Conservation (phyloP, 2,329 filamentous ascomycete genomes). For the Cryphonectria radicalis region DNA sequence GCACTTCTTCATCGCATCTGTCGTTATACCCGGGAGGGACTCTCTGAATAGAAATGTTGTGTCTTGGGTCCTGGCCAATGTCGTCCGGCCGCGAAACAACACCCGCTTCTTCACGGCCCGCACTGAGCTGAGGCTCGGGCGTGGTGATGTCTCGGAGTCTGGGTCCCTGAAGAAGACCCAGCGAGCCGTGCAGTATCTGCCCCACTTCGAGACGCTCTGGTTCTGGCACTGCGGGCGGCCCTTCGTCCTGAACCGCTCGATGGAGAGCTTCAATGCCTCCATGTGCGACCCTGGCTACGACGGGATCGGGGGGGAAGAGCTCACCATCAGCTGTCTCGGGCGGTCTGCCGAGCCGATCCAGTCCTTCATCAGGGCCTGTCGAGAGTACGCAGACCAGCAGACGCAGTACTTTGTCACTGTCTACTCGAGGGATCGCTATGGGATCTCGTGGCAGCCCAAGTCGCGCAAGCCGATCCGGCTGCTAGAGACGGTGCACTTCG, state of each 20-base stretch:
- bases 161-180: conserved; percentile 47
- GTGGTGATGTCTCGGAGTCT: conserved; percentile 37
- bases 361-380: conserved; percentile 49
- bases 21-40: conserved; percentile 49
- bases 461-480: conserved; percentile 53
- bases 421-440: conserved; percentile 50
- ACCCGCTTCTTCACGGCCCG: conserved; percentile 48
- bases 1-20: conserved; percentile 49
- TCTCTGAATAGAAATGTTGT: conserved; percentile 50
- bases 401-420: conserved; percentile 56
- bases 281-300: conserved; percentile 49
- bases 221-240: conserved; percentile 54
- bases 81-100: conserved; percentile 42
- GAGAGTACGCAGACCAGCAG: conserved; percentile 52
- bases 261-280: conserved; percentile 43
- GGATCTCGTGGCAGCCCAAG: conserved; percentile 53
- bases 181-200: conserved; percentile 48
- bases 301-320: conserved; percentile 50
- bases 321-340: conserved; percentile 54
- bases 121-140: conserved; percentile 44
- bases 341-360: conserved; percentile 55
- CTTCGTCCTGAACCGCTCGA: conserved; percentile 49
- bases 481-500: conserved; percentile 56
- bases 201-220: conserved; percentile 50
- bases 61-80: conserved; percentile 49